These are phyloP conservation scores for Neofusicoccum parvum DNA, from an alignment of 2,329 filamentous ascomycete species.

Conservation along the genomic window DNA sequence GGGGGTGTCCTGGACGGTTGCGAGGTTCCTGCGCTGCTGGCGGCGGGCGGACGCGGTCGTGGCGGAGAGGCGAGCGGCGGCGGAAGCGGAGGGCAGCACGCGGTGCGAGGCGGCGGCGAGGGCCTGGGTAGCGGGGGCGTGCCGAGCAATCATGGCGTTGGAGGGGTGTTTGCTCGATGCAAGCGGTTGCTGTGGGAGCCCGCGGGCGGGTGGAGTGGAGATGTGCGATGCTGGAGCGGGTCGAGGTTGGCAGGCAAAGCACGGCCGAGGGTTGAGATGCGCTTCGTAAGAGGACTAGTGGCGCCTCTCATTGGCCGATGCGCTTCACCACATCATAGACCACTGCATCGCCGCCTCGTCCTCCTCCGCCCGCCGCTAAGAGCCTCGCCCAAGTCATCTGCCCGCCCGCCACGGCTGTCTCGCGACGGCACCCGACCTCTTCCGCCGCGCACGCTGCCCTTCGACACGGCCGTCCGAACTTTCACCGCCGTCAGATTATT, in stretches of 20 bases:
- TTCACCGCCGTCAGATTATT: not conserved
- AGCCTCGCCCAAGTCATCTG: not conserved
- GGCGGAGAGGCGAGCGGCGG: slow-evolving; percentile 42
- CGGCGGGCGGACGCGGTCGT: slow-evolving; percentile 39
- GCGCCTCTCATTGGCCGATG: slow-evolving; percentile 27
- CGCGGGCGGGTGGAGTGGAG: slow-evolving; percentile 19
- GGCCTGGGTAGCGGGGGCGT: slow-evolving; percentile 41
- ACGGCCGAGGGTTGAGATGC: slow-evolving; percentile 12
- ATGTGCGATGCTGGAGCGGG: slow-evolving; percentile 16
- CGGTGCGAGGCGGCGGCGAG: slow-evolving; percentile 45
- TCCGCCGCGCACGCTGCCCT: not conserved
- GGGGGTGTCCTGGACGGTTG: slow-evolving; percentile 56
- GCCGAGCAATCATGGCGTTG: slow-evolving; percentile 45
- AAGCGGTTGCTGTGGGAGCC: slow-evolving; percentile 23
- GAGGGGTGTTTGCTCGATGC: slow-evolving; percentile 17
- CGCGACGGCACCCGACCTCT: not conserved
- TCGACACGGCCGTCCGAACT: not conserved
- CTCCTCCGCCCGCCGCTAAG: not conserved
- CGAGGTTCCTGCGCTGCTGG: slow-evolving; percentile 68
- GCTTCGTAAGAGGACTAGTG: slow-evolving; percentile 24
- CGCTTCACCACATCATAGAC: slow-evolving; percentile 22
- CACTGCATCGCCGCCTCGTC: not conserved
- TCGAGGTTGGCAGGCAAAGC: slow-evolving; percentile 17
- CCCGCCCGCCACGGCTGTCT: not conserved
- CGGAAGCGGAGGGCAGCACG: slow-evolving; percentile 42